Evolutionary conservation across 1,284 basidiomycete genomes (phyloP).

Genomic region (Erythrobasidium hasegawianum): DNA sequence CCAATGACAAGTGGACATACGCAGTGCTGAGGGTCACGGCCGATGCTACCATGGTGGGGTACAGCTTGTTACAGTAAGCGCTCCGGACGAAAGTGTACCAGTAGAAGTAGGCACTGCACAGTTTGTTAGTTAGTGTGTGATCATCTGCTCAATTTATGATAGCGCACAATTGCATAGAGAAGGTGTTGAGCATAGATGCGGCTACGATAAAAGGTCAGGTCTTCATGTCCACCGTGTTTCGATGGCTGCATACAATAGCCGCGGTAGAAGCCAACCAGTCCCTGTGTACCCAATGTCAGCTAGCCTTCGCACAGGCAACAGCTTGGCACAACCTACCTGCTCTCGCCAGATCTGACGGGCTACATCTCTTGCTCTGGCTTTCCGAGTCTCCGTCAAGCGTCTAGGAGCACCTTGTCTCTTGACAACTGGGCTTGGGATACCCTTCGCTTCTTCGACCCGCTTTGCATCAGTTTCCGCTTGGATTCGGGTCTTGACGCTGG

Average conservation of each 20-base stretch:
- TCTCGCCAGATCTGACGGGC: conserved; percentile 67
- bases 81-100: conserved; percentile 89
- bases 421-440: conserved; percentile 37
- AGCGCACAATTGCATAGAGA: conserved; percentile 72
- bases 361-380: conserved; percentile 48
- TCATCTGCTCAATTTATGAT: neutral
- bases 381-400: conserved; percentile 43
- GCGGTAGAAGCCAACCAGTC: conserved; percentile 75
- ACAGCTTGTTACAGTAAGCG: conserved; percentile 69
- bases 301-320: neutral
- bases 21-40: conserved; percentile 40
- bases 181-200: conserved; percentile 98
- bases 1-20: conserved; percentile 34
- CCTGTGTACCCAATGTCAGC: conserved; percentile 55
- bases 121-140: neutral
- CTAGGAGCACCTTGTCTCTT: conserved; percentile 44
- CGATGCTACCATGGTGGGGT: conserved; percentile 32
- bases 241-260: conserved; percentile 62
- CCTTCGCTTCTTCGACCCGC: conserved; percentile 46
- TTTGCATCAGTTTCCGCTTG: conserved; percentile 59
- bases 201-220: neutral
- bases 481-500: conserved; percentile 89
- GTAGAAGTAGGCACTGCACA: conserved; percentile 93
- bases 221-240: neutral
- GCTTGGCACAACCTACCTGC: conserved; percentile 19